Evolutionary conservation across 768 basidiomycete genomes (phyloP).

Genomic region (Suillus decipiens): DNA sequence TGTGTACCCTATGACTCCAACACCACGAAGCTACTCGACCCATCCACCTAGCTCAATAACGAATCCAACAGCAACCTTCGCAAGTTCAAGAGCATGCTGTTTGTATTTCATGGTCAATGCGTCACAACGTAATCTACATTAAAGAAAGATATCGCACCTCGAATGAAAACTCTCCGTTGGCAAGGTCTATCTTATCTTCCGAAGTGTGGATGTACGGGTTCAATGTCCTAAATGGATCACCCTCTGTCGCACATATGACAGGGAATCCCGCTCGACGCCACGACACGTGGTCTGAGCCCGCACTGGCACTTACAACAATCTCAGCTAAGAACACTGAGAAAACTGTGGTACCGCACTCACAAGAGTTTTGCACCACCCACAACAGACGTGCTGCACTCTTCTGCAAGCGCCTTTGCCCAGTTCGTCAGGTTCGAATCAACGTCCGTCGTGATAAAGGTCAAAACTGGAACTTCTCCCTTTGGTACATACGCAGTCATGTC

Average conservation of each 20-base stretch:
- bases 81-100: conserved; percentile 57
- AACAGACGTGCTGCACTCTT: conserved; percentile 27
- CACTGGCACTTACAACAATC: conserved; percentile 34
- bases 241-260: conserved; percentile 45
- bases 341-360: conserved; percentile 30
- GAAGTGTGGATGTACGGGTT: conserved; percentile 47
- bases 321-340: not conserved
- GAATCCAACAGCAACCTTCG: conserved; percentile 59
- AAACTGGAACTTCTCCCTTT: conserved; percentile 11
- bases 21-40: conserved; percentile 11
- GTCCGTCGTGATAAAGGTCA: conserved; percentile 34
- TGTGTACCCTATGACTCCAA: not conserved
- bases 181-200: conserved; percentile 23
- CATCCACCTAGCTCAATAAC: conserved; percentile 49
- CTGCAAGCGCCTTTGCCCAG: conserved; percentile 36
- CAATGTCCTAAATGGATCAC: conserved; percentile 38
- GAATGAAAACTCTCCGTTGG: conserved; percentile 44
- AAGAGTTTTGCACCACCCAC: conserved; percentile 23
- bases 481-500: conserved; percentile 42
- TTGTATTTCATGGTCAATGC: conserved; percentile 38
- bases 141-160: conserved; percentile 22
- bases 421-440: conserved; percentile 49
- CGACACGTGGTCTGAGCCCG: conserved; percentile 49
- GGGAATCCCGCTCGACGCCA: conserved; percentile 47
- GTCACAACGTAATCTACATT: not conserved